Evolutionary conservation across 345 rosid species (phyloP).

Genomic region (Salix exigua): DNA sequence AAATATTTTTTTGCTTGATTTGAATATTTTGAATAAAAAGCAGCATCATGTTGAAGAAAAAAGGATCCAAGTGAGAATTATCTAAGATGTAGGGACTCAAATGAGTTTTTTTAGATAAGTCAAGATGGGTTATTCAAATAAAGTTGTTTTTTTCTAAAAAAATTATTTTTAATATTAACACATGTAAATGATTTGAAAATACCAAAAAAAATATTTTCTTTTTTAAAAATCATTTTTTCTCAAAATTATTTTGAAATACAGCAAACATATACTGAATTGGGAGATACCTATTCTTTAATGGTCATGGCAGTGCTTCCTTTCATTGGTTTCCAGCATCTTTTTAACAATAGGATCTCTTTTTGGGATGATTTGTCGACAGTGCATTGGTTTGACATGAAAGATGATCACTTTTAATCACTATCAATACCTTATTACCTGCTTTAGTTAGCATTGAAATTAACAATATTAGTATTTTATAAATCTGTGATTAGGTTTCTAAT

Average conservation of each 20-base stretch:
- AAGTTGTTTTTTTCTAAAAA: too few relatives aligned
- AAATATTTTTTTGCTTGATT: too few relatives aligned
- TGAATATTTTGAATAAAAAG: too few relatives aligned
- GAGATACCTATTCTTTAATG: not conserved
- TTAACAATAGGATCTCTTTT: not conserved
- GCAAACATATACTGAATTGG: not conserved
- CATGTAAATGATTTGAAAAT: too few relatives aligned
- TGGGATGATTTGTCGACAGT: not conserved
- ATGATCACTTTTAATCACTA: not conserved
- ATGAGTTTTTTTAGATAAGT: not conserved
- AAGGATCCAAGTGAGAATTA: not conserved
- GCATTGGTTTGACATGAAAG: not conserved
- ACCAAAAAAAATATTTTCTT: too few relatives aligned
- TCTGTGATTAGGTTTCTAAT: constrained; percentile 1
- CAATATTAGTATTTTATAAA: constrained; percentile 3
- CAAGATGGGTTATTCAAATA: not conserved
- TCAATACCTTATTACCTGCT: not conserved
- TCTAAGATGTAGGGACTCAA: not conserved
- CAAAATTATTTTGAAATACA: too few relatives aligned
- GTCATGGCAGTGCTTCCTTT: not conserved
- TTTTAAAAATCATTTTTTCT: too few relatives aligned
- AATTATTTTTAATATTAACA: rapidly evolving
- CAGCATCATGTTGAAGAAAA: not conserved
- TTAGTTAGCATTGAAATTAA: not conserved
- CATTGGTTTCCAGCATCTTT: not conserved